Evolutionary conservation across 176 grass and related monocot genomes (phyloP).

Genomic region (Coix lacrymajobi): DNA sequence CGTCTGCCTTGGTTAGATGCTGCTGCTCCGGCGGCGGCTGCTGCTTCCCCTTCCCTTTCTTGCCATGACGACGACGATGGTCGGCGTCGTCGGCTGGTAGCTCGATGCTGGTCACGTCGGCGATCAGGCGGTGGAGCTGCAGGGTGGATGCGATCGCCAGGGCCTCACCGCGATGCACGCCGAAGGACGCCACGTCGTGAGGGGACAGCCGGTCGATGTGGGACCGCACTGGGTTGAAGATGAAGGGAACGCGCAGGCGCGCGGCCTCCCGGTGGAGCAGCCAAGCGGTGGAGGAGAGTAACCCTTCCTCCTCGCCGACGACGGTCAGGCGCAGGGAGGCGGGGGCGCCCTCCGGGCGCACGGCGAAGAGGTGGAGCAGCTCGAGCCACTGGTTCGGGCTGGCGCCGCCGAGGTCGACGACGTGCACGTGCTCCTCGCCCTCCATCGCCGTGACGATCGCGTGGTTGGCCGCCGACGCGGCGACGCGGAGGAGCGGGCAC

Average conservation of each 20-base stretch:
- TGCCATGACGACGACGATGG: background rate
- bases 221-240: background rate
- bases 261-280: background rate
- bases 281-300: background rate
- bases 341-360: slow-evolving; percentile 18
- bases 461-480: slow-evolving; percentile 30
- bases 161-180: slow-evolving; percentile 31
- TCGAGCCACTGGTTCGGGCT: slow-evolving; percentile 43
- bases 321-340: slow-evolving; percentile 35
- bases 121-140: background rate
- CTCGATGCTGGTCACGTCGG: background rate
- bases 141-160: slow-evolving; percentile 39
- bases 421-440: slow-evolving; percentile 30
- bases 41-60: background rate
- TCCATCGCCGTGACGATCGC: slow-evolving; percentile 40
- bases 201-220: background rate
- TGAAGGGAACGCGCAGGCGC: background rate
- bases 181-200: slow-evolving; percentile 21
- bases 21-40: background rate
- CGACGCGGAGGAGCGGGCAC: slow-evolving; percentile 55
- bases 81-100: background rate
- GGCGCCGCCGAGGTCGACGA: slow-evolving; percentile 52
- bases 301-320: slow-evolving; percentile 26
- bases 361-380: slow-evolving; percentile 42
- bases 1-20: background rate